Base-by-base conservation (phyloP, 2,329 filamentous ascomycete species). In the Onygenales sp. region DNA sequence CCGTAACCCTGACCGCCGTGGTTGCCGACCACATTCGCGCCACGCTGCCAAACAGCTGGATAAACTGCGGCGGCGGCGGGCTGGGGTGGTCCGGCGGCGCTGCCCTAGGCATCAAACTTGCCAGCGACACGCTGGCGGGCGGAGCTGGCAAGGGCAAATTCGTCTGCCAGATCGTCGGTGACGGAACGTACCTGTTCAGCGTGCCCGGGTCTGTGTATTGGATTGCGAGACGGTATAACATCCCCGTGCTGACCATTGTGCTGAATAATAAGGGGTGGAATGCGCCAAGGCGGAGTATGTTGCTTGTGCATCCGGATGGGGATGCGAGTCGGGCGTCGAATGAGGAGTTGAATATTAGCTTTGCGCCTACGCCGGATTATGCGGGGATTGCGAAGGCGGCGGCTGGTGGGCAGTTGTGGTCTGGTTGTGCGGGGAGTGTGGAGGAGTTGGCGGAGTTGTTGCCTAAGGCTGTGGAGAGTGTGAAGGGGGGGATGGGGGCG, bases 21-120 rank as follows among this genome's bases (percentile, higher is more conserved):
- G 82, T 90, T 0, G 77, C 81, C 31, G 86, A 93, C 59, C 86
- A 90, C 58, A 71, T 93, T 7, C 82, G 83, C 61, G 78, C 82
- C 2, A 83, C 78, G 0, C 63, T 82, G 0, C 87, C 87, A 0
- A 86, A 86, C 0, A 83, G 81, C 0, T 90, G 85, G 85, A 82
- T 92, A 62, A 91, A 90, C 66, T 91, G 87, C 64, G 87, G 87
- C 1, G 87, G 85, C 0, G 87, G 86, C 11, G 88, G 88, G 2
- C 80, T 92, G 0, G 87, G 87, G 2, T 92, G 87, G 87, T 87
- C 83, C 9, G 87, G 87, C 11, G 87, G 88, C 11, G 87, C 75
- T 51, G 84, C 85, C 0, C 68, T 92, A 2, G 88, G 87, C 2
- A 84, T 91, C 63, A 90, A 91, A 65, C 77, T 92, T 7, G 88